These are phyloP conservation scores for Phaffomyces antillensis DNA, from an alignment of 805 yeast species.

Conservation along the genomic window DNA sequence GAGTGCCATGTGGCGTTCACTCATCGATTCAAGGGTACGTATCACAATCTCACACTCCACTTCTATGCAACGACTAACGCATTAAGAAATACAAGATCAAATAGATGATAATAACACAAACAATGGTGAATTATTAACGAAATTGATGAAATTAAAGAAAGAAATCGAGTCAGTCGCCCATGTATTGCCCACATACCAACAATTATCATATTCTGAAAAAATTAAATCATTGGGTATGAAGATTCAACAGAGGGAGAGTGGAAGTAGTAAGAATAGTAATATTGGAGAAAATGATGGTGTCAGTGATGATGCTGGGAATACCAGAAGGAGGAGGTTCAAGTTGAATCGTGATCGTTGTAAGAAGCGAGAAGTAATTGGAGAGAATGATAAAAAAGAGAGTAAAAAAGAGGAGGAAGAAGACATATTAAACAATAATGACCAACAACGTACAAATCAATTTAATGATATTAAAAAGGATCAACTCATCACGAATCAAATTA, in stretches of 20 bases:
- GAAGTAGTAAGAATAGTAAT: slow-evolving; percentile 6
- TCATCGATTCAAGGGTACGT: slow-evolving; percentile 1
- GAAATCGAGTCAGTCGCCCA: slow-evolving; percentile 14
- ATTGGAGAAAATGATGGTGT: neutral
- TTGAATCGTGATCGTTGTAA: too few species aligned
- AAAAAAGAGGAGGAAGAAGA: too few species aligned
- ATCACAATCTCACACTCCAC: too few species aligned
- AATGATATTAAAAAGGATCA: too few species aligned
- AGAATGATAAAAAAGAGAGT: too few species aligned
- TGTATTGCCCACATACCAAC: slow-evolving; percentile 17
- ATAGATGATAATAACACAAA: neutral
- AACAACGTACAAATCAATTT: too few species aligned
- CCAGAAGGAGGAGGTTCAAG: too few species aligned
- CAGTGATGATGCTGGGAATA: too few species aligned
- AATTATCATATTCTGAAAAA: slow-evolving; percentile 15
- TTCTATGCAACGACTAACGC: too few species aligned
- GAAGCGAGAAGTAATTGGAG: too few species aligned
- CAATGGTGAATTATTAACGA: neutral
- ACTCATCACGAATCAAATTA: neutral
- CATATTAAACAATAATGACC: too few species aligned
- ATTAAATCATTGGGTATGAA: slow-evolving; percentile 1
- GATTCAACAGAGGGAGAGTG: slow-evolving; percentile 4
- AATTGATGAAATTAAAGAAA: slow-evolving; percentile 5
- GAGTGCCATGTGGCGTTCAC: neutral
- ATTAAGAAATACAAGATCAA: neutral